A percentile compares a stretch with the other conserved stretches of the same genome.
Conservation (phyloP, 1,284 basidiomycete species). For the Sparassis latifolia region DNA sequence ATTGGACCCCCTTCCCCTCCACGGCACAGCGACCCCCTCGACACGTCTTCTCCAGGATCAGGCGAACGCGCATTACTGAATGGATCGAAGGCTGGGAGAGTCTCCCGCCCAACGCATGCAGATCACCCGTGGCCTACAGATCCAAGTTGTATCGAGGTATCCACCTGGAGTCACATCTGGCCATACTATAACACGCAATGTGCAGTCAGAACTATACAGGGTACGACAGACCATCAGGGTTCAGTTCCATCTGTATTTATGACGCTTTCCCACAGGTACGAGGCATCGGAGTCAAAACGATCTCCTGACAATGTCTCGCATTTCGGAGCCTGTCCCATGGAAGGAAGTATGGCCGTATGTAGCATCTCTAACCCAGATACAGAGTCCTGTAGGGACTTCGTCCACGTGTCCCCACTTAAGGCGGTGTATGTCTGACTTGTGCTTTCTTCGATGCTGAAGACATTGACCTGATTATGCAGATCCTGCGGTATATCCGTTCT, state of each 20-base stretch:
- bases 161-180: constrained; percentile 1
- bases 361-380: neutral
- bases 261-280: too few species aligned
- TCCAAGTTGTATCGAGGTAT: neutral
- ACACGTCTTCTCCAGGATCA: too few species aligned
- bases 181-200: neutral
- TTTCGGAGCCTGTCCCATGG: constrained; percentile 3
- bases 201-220: neutral
- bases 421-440: constrained; percentile 19
- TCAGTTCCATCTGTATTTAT: too few species aligned
- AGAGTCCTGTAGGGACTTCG: neutral
- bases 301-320: too few species aligned
- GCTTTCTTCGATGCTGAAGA: constrained; percentile 3
- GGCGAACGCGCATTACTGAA: too few species aligned
- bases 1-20: too few species aligned
- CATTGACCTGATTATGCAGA: constrained; percentile 18
- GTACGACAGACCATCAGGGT: neutral
- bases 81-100: too few species aligned
- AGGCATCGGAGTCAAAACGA: too few species aligned
- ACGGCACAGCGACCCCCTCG: too few species aligned
- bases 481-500: constrained; percentile 31
- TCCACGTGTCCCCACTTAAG: constrained; percentile 21
- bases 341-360: constrained; percentile 15
- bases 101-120: too few species aligned
- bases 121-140: neutral